Percentiles rank a stretch among this genome's conserved stretches.
Evolutionary conservation across 2,329 filamentous ascomycete genomes (phyloP).

Genomic region (Herpotrichia juniperi): DNA sequence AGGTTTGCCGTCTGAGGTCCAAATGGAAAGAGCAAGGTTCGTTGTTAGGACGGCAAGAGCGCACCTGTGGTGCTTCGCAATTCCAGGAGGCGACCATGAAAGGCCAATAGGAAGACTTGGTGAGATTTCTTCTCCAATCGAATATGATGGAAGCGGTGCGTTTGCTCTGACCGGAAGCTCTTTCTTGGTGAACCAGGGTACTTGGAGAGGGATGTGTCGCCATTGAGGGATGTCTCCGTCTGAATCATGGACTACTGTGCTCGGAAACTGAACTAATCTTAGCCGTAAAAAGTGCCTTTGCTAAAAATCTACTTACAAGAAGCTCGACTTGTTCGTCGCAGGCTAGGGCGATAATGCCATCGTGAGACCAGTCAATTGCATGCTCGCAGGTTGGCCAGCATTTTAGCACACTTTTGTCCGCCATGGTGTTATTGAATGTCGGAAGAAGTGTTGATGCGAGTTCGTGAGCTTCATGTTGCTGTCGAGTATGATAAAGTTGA

Average conservation of each 20-base stretch:
- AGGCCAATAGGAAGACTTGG: constrained; percentile 55
- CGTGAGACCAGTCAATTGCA: constrained; percentile 64
- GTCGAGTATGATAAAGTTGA: background rate
- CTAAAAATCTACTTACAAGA: constrained; percentile 45
- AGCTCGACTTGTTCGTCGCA: constrained; percentile 62
- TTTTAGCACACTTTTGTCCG: constrained; percentile 39
- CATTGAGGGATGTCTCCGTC: constrained; percentile 39
- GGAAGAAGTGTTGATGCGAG: background rate
- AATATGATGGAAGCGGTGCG: constrained; percentile 55
- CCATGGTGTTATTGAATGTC: constrained; percentile 24
- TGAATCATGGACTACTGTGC: constrained; percentile 32
- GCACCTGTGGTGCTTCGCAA: constrained; percentile 60
- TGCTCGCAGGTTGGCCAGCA: constrained; percentile 59
- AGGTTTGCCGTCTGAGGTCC: constrained; percentile 55
- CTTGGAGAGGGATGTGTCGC: constrained; percentile 51
- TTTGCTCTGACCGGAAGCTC: constrained; percentile 56
- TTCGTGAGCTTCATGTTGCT: background rate
- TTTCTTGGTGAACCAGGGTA: constrained; percentile 58
- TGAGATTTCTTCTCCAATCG: constrained; percentile 65
- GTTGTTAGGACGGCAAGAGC: constrained; percentile 62
- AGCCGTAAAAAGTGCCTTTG: background rate
- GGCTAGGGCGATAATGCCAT: constrained; percentile 63
- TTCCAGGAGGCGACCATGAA: constrained; percentile 63
- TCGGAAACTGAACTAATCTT: constrained; percentile 36
- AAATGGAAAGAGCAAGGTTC: constrained; percentile 63